Evolutionary conservation across 106 monocot genomes (phyloP).

Genomic region (Acorus calamus): DNA sequence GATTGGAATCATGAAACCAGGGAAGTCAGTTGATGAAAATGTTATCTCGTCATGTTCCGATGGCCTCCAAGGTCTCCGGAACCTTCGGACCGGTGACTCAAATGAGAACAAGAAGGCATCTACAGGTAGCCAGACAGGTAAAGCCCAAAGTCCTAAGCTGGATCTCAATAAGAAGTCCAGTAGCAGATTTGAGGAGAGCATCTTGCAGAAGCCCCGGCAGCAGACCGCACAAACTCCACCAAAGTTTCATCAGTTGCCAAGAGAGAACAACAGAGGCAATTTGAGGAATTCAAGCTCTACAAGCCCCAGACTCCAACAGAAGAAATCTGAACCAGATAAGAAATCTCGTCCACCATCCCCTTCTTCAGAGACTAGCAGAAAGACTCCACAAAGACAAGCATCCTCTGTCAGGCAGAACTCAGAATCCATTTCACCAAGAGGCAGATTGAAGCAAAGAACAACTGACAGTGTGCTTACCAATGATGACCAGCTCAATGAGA

Average conservation of each 20-base stretch:
- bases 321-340: slow-evolving; percentile 23
- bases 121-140: slow-evolving; percentile 3
- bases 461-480: not conserved
- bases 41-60: slow-evolving; percentile 18
- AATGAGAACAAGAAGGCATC: slow-evolving; percentile 12
- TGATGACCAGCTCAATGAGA: not conserved
- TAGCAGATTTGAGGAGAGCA: slow-evolving; percentile 15
- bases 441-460: not conserved
- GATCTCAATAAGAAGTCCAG: slow-evolving; percentile 17
- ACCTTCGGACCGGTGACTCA: slow-evolving; percentile 22
- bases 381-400: slow-evolving; percentile 3
- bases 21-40: slow-evolving; percentile 30
- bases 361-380: slow-evolving; percentile 13
- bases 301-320: slow-evolving; percentile 46
- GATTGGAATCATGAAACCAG: slow-evolving; percentile 71
- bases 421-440: slow-evolving; percentile 15
- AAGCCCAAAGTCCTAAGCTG: slow-evolving; percentile 27
- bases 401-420: not conserved
- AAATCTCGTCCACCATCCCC: slow-evolving; percentile 18
- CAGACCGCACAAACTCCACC: slow-evolving; percentile 14
- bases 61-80: slow-evolving; percentile 24
- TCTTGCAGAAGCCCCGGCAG: slow-evolving; percentile 7
- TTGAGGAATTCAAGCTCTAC: slow-evolving; percentile 14
- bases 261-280: slow-evolving; percentile 16
- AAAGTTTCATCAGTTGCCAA: slow-evolving; percentile 15